A percentile compares a stretch with the other conserved stretches of the same genome.
These are phyloP conservation scores for Ceratocystis huliohia DNA, from an alignment of 2,329 filamentous ascomycete species.

Conservation along the genomic window DNA sequence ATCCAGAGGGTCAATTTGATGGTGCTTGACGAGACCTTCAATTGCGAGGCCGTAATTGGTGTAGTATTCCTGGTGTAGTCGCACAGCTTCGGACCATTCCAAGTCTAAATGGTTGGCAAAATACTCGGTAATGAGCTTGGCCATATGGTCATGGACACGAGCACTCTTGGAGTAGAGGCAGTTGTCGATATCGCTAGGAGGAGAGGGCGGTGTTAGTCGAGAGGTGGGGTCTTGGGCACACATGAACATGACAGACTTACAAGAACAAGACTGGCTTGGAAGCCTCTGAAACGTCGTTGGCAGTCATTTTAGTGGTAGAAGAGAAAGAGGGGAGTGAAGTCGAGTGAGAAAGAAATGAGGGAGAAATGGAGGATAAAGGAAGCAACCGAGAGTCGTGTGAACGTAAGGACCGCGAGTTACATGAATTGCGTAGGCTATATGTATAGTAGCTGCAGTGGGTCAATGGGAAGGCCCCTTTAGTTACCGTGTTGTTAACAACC, in stretches of 20 bases:
- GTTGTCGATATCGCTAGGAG: slow-evolving; percentile 88
- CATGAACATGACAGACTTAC: slow-evolving; percentile 25
- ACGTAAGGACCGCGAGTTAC: background rate
- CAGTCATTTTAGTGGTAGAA: background rate
- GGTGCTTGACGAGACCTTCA: slow-evolving; percentile 82
- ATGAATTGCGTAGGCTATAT: background rate
- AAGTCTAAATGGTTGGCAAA: slow-evolving; percentile 60
- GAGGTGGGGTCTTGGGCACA: no score
- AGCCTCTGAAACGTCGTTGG: slow-evolving; percentile 16
- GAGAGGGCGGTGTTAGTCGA: background rate
- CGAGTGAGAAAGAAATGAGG: background rate
- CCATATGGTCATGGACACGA: slow-evolving; percentile 82
- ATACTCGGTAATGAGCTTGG: slow-evolving; percentile 58
- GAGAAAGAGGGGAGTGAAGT: background rate
- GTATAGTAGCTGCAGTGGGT: background rate
- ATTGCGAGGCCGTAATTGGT: slow-evolving; percentile 94
- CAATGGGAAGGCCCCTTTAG: background rate
- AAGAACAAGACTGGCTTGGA: slow-evolving; percentile 35
- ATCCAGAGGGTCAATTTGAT: slow-evolving; percentile 86
- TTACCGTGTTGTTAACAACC: background rate
- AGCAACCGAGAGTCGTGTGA: background rate
- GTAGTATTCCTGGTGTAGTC: slow-evolving; percentile 86
- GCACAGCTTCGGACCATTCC: slow-evolving; percentile 62
- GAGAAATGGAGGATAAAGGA: background rate
- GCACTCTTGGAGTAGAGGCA: slow-evolving; percentile 83